Evolutionary conservation across 768 basidiomycete species (phyloP), one percentile per base, ranked within the genome.

Genomic region (Leccinum arenicola): DNA sequence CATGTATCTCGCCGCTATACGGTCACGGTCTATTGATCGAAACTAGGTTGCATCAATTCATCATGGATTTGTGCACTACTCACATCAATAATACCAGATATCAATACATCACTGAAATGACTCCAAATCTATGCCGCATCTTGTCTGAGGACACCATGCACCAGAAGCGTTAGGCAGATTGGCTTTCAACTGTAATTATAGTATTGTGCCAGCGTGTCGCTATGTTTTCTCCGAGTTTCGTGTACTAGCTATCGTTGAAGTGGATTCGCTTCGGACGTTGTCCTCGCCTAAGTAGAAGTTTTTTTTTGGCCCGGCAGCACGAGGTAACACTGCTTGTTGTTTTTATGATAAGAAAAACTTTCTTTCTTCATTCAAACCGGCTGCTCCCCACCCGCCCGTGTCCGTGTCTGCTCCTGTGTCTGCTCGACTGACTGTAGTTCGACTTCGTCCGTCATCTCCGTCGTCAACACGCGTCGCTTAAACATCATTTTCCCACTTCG

Each of bases 401-500:
- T 19, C 43, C n/a, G n/a, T 11, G 9, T 7, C 23, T 19, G 40
- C n/a, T 8, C 5, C 35, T 15, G 45, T 5, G 8, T 27, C 6
- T 6, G 59, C 36, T 52, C 55, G 23, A 57, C 15, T 5, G 36
- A 27, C 21, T 31, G 53, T 43, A 58, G n/a, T 12, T 53, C 60
- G 1, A 61, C 27, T 27, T 60, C 62, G 7, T 60, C 50, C 40
- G 56, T 58, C 60, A 31, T 6, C 1, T 40, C 11, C 50, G 57
- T 23, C 50, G 43, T 43, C 40, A 43, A n/a, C 40, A 43, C 15
- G 9, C n/a, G 40, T n/a, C 15, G 38, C 55, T 47, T 15, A 14
- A 66, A 64, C 25, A 49, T 56, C 55, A 66, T 62, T 11, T 45
- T 53, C 0, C 56, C 52, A 6, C 66, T 67, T 43, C 25, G 38